A percentile compares a stretch with the other conserved stretches of the same genome.
phyloP scores from a whole-genome alignment of 1,284 basidiomycete species.

The Exobasidium cylindrosporum region DNA sequence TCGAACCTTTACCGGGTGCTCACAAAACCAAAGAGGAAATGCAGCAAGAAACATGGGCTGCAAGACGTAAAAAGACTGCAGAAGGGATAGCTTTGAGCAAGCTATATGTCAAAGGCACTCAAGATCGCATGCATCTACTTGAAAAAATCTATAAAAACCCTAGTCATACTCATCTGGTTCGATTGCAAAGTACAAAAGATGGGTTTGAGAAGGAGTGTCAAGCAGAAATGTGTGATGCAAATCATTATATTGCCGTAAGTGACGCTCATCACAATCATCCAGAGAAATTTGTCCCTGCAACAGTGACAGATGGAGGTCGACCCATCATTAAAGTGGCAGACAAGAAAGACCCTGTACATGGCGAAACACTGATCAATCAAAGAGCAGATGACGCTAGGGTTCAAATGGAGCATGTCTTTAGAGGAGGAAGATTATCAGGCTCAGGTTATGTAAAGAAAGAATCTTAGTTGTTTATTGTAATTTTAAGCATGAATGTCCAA shows the following conservation, averaged over 20 bases:
- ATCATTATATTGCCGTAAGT: background rate
- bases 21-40: background rate
- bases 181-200: background rate
- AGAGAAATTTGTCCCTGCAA: background rate
- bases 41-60: background rate
- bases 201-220: background rate
- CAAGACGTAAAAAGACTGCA: background rate
- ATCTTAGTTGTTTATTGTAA: too few species aligned
- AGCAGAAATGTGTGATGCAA: background rate
- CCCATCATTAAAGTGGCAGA: background rate
- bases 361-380: background rate
- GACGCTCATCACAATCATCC: background rate
- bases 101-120: background rate
- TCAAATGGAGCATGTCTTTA: too few species aligned
- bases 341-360: background rate
- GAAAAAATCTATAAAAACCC: background rate
- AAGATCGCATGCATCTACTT: background rate
- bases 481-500: too few species aligned
- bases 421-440: too few species aligned
- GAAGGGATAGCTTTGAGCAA: background rate
- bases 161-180: background rate
- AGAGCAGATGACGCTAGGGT: background rate
- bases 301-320: background rate
- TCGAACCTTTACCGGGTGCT: background rate
- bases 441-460: too few species aligned